These are phyloP conservation scores for Pyricularia pennisetigena DNA, from an alignment of 2,329 filamentous ascomycete species.

Conservation along the genomic window DNA sequence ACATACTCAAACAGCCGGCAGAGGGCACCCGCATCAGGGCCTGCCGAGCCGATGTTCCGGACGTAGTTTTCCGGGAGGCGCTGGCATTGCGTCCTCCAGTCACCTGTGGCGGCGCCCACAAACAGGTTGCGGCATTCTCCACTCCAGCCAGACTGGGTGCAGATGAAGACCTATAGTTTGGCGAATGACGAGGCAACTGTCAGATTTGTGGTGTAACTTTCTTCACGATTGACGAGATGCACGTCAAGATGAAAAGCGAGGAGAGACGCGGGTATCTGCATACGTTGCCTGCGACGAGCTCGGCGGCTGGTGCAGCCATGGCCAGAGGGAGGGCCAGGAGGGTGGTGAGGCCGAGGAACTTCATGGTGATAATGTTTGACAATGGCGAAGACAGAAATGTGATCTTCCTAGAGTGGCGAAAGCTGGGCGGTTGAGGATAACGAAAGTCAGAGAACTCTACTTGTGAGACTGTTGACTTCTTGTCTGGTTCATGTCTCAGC, in stretches of 20 bases:
- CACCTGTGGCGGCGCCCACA: neutral
- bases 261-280: neutral
- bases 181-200: neutral
- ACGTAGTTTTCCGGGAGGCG: neutral
- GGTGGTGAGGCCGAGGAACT: neutral
- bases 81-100: conserved; percentile 1
- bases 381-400: neutral
- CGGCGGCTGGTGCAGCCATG: conserved; percentile 1
- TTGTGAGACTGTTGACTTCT: neutral
- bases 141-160: neutral
- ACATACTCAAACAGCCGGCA: conserved; percentile 5
- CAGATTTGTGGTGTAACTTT: neutral
- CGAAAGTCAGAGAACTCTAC: neutral
- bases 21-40: conserved; percentile 2
- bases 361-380: neutral
- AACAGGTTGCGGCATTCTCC: neutral
- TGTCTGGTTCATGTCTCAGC: neutral
- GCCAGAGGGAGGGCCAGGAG: neutral
- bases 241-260: neutral
- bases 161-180: neutral
- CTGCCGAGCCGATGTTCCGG: conserved; percentile 1
- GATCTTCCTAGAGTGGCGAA: no score
- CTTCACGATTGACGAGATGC: neutral
- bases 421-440: neutral
- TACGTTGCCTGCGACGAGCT: conserved; percentile 1